These are phyloP conservation scores for Microdochium nivale DNA, from an alignment of 2,329 filamentous ascomycete species.

Conservation along the genomic window DNA sequence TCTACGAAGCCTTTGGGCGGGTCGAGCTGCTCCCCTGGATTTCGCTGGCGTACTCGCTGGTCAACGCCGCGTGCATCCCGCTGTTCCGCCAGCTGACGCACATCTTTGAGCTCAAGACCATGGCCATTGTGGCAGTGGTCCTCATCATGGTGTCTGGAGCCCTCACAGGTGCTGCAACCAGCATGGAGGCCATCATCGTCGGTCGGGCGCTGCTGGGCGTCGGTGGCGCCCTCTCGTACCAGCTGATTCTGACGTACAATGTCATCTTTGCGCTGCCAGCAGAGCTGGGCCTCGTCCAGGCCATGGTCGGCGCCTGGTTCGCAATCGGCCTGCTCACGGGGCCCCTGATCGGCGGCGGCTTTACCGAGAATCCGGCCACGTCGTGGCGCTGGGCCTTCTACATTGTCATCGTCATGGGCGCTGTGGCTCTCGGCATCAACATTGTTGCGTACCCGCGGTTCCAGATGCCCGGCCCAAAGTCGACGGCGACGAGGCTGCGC, in stretches of 20 bases:
- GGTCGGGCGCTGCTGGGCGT: slow-evolving; percentile 22
- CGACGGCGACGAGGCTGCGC: slow-evolving; percentile 9
- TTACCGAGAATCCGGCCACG: slow-evolving; percentile 22
- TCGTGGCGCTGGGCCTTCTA: slow-evolving; percentile 42
- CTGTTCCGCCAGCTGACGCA: slow-evolving; percentile 23
- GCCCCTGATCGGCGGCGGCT: slow-evolving; percentile 21
- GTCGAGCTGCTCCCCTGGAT: slow-evolving; percentile 30
- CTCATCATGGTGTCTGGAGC: slow-evolving; percentile 19
- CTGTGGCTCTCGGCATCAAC: slow-evolving; percentile 28
- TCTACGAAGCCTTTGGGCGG: slow-evolving; percentile 40
- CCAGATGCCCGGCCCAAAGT: slow-evolving; percentile 10
- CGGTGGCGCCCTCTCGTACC: slow-evolving; percentile 20
- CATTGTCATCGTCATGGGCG: slow-evolving; percentile 38
- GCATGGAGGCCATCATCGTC: slow-evolving; percentile 19
- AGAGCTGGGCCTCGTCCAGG: slow-evolving; percentile 10
- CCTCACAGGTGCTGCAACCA: slow-evolving; percentile 18
- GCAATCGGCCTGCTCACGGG: slow-evolving; percentile 14
- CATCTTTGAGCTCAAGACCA: slow-evolving; percentile 20
- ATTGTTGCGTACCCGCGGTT: slow-evolving; percentile 33
- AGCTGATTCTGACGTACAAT: slow-evolving; percentile 16
- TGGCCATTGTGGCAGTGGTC: slow-evolving; percentile 14
- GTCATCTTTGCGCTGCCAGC: slow-evolving; percentile 11
- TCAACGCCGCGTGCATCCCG: slow-evolving; percentile 23
- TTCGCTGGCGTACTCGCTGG: slow-evolving; percentile 24
- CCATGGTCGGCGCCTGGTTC: slow-evolving; percentile 13